A percentile compares a stretch with the other conserved stretches of the same genome.
Conservation (phyloP, 192 early-diverging fungal species). For the Gonapodya prolifera region DNA sequence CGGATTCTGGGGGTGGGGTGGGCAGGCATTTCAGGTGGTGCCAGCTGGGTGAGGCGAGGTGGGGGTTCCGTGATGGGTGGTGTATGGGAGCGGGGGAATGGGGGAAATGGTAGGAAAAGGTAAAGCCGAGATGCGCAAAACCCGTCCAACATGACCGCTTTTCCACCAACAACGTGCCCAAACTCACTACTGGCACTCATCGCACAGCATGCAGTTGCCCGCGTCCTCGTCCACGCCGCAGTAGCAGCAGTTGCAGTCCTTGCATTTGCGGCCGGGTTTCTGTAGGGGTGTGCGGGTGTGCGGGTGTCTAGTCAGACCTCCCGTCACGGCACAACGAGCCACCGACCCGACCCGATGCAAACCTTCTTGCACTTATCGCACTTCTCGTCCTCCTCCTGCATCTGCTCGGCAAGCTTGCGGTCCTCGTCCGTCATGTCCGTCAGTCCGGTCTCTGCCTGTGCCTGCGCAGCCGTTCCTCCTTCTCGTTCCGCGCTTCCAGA, state of each 20-base stretch:
- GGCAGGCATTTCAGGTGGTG: not conserved
- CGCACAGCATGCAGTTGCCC: not conserved
- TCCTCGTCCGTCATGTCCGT: not conserved
- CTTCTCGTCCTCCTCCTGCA: not conserved
- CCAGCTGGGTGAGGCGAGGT: not conserved
- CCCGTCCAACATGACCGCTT: no score
- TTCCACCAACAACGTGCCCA: no score
- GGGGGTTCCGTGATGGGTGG: not conserved
- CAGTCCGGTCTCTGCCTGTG: not conserved
- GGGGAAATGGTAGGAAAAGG: no score
- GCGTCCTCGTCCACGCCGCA: not conserved
- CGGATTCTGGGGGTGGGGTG: not conserved
- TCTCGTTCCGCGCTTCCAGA: not conserved
- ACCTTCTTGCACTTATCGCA: not conserved
- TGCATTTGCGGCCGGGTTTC: not conserved
- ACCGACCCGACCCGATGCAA: not conserved
- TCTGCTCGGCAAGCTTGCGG: not conserved
- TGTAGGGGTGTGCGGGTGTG: not conserved
- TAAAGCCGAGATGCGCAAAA: no score
- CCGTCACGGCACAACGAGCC: no score
- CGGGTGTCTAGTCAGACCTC: not conserved
- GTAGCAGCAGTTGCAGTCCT: not conserved
- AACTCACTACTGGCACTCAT: not conserved
- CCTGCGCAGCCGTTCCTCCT: not conserved
- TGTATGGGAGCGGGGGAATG: not conserved